phyloP scores from a whole-genome alignment of 75 land plant genomes.

The Pinus albicaulis region DNA sequence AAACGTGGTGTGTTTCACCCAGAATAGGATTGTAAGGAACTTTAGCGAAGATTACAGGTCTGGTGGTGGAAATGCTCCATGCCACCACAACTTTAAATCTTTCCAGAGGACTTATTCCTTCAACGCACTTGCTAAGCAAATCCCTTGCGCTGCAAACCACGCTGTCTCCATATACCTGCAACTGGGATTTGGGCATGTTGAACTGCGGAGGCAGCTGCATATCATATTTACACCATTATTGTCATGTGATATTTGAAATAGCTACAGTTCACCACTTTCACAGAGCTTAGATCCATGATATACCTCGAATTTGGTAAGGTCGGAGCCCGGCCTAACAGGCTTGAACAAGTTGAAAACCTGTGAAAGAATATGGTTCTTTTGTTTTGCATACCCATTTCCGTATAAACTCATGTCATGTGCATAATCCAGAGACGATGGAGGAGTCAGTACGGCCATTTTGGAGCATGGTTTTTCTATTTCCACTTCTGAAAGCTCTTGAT shows the following conservation, averaged over 20 bases:
- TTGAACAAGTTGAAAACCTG: conserved; percentile 37
- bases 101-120: conserved; percentile 41
- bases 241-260: not conserved
- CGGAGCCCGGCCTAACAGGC: conserved; percentile 65
- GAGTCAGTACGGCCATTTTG: not conserved
- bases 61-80: conserved; percentile 77
- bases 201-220: conserved; percentile 68
- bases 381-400: not conserved
- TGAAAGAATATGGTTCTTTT: not conserved
- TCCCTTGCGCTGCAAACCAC: conserved; percentile 63
- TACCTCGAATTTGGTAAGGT: conserved; percentile 66
- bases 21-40: conserved; percentile 93
- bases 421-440: conserved; percentile 2
- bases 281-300: not conserved
- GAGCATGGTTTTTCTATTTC: too few species aligned
- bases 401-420: not conserved
- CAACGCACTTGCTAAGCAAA: conserved; percentile 43
- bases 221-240: not conserved
- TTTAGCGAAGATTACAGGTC: conserved; percentile 59
- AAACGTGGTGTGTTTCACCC: conserved; percentile 94
- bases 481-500: too few species aligned
- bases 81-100: conserved; percentile 64
- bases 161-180: conserved; percentile 73
- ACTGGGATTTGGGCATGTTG: conserved; percentile 89
- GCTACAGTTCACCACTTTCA: not conserved